These are phyloP conservation scores for Pyrenula aspistea DNA, from an alignment of 495 filamentous ascomycete species.

Conservation along the genomic window DNA sequence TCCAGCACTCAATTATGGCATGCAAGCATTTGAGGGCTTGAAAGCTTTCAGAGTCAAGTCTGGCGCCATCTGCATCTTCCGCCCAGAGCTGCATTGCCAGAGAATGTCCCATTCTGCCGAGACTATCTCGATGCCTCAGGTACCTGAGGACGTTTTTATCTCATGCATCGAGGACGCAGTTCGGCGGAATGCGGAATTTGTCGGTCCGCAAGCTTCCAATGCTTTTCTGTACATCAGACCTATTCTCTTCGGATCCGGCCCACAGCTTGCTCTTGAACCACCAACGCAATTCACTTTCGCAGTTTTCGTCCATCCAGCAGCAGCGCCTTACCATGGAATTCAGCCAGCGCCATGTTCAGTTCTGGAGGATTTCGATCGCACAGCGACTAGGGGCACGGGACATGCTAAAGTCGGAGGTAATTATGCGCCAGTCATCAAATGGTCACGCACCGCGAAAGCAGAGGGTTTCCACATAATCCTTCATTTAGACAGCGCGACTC, in stretches of 20 bases:
- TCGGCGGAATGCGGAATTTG: slow-evolving; percentile 27
- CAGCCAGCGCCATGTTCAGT: slow-evolving; percentile 26
- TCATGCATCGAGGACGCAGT: slow-evolving; percentile 24
- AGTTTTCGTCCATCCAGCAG: slow-evolving; percentile 27
- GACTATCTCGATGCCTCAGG: slow-evolving; percentile 25
- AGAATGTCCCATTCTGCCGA: slow-evolving; percentile 20
- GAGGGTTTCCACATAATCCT: slow-evolving; percentile 33
- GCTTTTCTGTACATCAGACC: slow-evolving; percentile 33
- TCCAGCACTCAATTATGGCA: slow-evolving; percentile 34
- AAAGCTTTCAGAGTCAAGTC: too few relatives aligned
- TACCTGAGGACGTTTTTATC: slow-evolving; percentile 24
- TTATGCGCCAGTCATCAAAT: slow-evolving; percentile 39
- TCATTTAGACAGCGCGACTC: slow-evolving; percentile 32
- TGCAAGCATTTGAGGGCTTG: slow-evolving; percentile 19
- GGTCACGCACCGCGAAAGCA: slow-evolving; percentile 22
- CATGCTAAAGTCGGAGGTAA: slow-evolving; percentile 46
- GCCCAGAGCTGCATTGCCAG: slow-evolving; percentile 20
- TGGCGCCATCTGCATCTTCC: slow-evolving; percentile 29
- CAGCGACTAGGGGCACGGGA: slow-evolving; percentile 41
- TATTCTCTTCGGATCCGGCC: slow-evolving; percentile 25
- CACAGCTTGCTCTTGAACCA: slow-evolving; percentile 18
- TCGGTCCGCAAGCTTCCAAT: slow-evolving; percentile 24
- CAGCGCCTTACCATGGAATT: slow-evolving; percentile 25
- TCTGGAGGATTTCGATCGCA: slow-evolving; percentile 45
- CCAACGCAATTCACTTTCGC: slow-evolving; percentile 25